A percentile compares a stretch with the other conserved stretches of the same genome.
Evolutionary conservation across 805 yeast species (phyloP).

Genomic region (Lipomyces orientalis): DNA sequence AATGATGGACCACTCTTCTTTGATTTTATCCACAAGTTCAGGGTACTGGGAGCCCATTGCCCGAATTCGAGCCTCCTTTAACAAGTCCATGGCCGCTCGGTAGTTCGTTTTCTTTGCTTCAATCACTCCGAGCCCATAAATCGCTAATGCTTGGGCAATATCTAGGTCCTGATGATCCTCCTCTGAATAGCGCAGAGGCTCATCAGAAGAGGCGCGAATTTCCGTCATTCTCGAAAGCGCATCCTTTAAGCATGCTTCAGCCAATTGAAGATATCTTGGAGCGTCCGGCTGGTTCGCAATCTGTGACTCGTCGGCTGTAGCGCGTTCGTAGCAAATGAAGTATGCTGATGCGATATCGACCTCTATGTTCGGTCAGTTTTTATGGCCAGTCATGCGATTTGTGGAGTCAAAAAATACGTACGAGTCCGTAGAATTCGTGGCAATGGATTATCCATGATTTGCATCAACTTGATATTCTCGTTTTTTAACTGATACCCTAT

Average conservation of each 20-base stretch:
- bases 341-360: constrained; percentile 33
- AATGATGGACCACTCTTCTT: constrained; percentile 66
- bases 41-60: constrained; percentile 70
- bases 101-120: constrained; percentile 64
- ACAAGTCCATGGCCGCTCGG: constrained; percentile 61
- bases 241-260: constrained; percentile 16
- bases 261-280: constrained; percentile 18
- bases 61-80: constrained; percentile 72
- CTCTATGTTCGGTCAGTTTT: too few species aligned
- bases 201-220: constrained; percentile 26
- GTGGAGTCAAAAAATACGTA: neutral
- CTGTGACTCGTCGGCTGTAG: constrained; percentile 53
- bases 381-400: too few species aligned
- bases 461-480: constrained; percentile 26
- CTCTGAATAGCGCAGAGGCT: constrained; percentile 30
- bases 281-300: constrained; percentile 62
- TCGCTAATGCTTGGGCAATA: constrained; percentile 77
- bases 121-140: constrained; percentile 85
- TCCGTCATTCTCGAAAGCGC: constrained; percentile 23
- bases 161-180: constrained; percentile 47
- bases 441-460: constrained; percentile 2
- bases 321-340: constrained; percentile 25
- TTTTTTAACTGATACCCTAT: constrained; percentile 19
- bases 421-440: constrained; percentile 31
- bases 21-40: constrained; percentile 67